Evolutionary conservation across 768 basidiomycete species (phyloP).

Genomic region (Hypholoma sublateritium): DNA sequence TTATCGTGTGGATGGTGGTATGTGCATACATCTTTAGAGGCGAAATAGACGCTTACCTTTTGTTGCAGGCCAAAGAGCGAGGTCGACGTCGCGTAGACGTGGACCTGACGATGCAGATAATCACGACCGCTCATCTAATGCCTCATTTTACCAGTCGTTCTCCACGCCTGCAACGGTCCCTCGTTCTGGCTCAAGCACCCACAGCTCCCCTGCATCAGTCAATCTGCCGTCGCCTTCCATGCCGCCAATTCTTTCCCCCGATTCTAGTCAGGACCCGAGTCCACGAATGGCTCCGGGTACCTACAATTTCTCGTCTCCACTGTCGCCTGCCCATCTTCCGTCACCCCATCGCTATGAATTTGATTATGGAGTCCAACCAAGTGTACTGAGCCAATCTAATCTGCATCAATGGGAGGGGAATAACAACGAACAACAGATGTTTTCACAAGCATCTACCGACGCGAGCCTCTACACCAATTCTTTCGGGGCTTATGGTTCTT

Average conservation of each 20-base stretch:
- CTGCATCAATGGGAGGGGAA: constrained; percentile 46
- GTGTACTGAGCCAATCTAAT: constrained; percentile 36
- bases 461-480: constrained; percentile 42
- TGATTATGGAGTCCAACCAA: constrained; percentile 44
- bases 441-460: constrained; percentile 38
- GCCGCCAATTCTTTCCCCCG: constrained; percentile 31
- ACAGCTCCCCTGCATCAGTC: constrained; percentile 74
- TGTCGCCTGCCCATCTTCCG: constrained; percentile 51
- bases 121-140: constrained; percentile 39
- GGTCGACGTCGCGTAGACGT: constrained; percentile 75
- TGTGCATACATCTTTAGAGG: background rate
- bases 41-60: constrained; percentile 7
- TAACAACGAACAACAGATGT: constrained; percentile 30
- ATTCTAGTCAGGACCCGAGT: constrained; percentile 39
- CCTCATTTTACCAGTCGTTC: constrained; percentile 54
- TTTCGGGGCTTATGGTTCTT: constrained; percentile 43
- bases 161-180: constrained; percentile 48
- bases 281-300: constrained; percentile 49
- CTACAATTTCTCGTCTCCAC: constrained; percentile 46
- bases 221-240: constrained; percentile 72
- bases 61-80: constrained; percentile 53
- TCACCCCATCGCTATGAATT: constrained; percentile 61
- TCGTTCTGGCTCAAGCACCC: constrained; percentile 51
- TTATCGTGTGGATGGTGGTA: constrained; percentile 66
- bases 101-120: constrained; percentile 66